phyloP scores from a whole-genome alignment of 495 filamentous ascomycete genomes.

The Neurospora sp. region DNA sequence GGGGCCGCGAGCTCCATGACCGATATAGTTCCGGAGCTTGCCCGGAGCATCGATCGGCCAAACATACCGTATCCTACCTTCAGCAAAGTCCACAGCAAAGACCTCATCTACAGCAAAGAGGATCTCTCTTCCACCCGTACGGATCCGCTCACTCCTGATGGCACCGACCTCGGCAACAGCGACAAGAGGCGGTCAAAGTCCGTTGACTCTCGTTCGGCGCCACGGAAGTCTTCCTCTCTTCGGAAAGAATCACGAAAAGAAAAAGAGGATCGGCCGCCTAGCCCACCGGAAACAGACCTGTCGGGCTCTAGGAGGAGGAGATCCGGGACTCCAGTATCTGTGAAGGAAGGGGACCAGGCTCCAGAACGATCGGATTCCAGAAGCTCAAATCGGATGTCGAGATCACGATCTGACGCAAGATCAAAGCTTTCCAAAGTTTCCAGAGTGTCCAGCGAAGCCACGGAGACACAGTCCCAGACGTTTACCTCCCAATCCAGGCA shows the following conservation, averaged over 20 bases:
- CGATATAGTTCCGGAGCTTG: constrained; percentile 42
- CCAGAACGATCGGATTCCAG: constrained; percentile 27
- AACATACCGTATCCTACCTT: constrained; percentile 76
- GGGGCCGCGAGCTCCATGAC: constrained; percentile 27
- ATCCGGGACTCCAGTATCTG: constrained; percentile 23
- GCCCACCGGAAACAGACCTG: constrained; percentile 46
- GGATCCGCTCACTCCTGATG: constrained; percentile 64
- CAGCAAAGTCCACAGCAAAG: constrained; percentile 84
- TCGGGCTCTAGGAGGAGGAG: constrained; percentile 32
- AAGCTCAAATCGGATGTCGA: constrained; percentile 28
- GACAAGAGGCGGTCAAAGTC: constrained; percentile 35
- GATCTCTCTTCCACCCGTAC: constrained; percentile 34
- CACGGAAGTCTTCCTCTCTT: constrained; percentile 20
- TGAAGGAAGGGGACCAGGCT: constrained; percentile 21
- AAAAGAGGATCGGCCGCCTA: constrained; percentile 39
- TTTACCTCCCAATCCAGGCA: neutral
- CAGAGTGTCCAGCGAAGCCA: constrained; percentile 37
- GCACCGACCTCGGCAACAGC: constrained; percentile 60
- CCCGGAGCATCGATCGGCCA: constrained; percentile 34
- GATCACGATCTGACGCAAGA: constrained; percentile 34
- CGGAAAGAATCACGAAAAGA: constrained; percentile 26
- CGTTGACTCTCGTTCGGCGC: constrained; percentile 12
- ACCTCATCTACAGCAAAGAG: constrained; percentile 55
- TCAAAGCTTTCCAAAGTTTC: constrained; percentile 37
- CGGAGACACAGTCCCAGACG: constrained; percentile 9